A percentile compares a stretch with the other conserved stretches of the same genome.
Conservation (phyloP, 352 stramenopile species). For the Globisporangium parvum region DNA sequence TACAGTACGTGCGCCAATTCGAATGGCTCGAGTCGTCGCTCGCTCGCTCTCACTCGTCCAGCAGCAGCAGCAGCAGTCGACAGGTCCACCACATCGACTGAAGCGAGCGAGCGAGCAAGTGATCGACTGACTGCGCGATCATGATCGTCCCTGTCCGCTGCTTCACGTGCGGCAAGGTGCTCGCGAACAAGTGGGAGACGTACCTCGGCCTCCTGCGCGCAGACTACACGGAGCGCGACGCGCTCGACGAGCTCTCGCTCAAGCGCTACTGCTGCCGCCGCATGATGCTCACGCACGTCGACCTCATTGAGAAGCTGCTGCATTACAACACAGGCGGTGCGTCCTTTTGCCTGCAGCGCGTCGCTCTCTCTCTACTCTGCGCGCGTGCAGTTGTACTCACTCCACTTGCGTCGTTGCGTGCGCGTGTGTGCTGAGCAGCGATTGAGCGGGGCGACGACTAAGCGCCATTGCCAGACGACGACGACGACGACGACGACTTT, state of each 20-base stretch:
- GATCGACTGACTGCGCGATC: neutral
- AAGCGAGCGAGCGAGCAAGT: neutral
- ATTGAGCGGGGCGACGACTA: constrained; percentile 81
- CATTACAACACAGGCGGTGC: constrained; percentile 98
- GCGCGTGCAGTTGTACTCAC: neutral
- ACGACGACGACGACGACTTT: neutral
- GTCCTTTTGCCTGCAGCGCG: constrained; percentile 4
- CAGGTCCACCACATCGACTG: neutral
- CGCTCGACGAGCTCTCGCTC: constrained; percentile 96
- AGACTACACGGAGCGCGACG: constrained; percentile 97
- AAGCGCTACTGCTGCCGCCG: constrained; percentile 99
- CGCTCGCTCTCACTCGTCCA: neutral
- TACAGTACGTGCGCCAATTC: neutral
- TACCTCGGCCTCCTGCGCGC: constrained; percentile 96
- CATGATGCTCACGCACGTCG: constrained; percentile 99
- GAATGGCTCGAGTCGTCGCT: neutral
- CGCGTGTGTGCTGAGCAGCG: constrained; percentile 28
- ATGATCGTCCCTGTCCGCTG: constrained; percentile 99
- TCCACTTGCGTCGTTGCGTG: neutral
- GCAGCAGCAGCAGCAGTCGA: neutral
- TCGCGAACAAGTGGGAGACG: constrained; percentile 99
- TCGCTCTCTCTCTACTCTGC: constrained; percentile 2
- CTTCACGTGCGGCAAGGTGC: constrained; percentile 99
- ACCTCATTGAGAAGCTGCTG: constrained; percentile 99
- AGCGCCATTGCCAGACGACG: constrained; percentile 2